phyloP scores from a whole-genome alignment of 129 eudicot species.

The Flaveria bidentis region DNA sequence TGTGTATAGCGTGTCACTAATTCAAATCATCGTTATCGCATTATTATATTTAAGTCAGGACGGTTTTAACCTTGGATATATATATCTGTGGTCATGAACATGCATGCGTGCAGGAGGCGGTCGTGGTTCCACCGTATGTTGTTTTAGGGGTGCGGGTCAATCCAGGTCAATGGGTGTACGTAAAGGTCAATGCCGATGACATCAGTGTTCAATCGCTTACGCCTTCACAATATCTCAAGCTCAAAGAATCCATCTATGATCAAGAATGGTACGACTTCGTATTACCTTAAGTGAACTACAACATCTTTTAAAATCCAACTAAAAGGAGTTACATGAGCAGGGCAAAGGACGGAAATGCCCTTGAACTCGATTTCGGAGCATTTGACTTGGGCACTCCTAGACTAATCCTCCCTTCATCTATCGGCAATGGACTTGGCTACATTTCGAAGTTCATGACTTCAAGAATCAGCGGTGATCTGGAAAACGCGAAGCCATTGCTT shows the following conservation, averaged over 20 bases:
- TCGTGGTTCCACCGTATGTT: constrained; percentile 80
- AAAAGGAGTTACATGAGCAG: constrained; percentile 38
- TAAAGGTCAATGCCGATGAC: constrained; percentile 66
- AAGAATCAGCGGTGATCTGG: constrained; percentile 49
- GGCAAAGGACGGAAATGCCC: constrained; percentile 74
- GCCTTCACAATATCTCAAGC: constrained; percentile 60
- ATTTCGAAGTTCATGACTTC: constrained; percentile 69
- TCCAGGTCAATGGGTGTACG: constrained; percentile 81
- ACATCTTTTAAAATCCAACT: too few relatives aligned
- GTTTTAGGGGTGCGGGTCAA: constrained; percentile 66
- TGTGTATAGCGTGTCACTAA: too few relatives aligned
- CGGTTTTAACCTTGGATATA: too few relatives aligned
- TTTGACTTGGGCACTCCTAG: constrained; percentile 54
- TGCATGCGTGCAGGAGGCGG: constrained; percentile 68
- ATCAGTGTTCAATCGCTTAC: constrained; percentile 57
- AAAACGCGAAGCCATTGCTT: constrained; percentile 64
- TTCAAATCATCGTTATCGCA: too few relatives aligned
- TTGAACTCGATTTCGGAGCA: constrained; percentile 90
- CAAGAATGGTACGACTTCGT: constrained; percentile 45
- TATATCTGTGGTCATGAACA: not conserved
- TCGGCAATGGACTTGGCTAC: constrained; percentile 73
- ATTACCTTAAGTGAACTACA: not conserved
- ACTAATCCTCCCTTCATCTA: constrained; percentile 67
- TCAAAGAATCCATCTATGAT: constrained; percentile 68
- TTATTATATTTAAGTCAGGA: too few relatives aligned